Evolutionary conservation across 2,329 filamentous ascomycete genomes (phyloP).

Genomic region (Colletotrichum camelliae): DNA sequence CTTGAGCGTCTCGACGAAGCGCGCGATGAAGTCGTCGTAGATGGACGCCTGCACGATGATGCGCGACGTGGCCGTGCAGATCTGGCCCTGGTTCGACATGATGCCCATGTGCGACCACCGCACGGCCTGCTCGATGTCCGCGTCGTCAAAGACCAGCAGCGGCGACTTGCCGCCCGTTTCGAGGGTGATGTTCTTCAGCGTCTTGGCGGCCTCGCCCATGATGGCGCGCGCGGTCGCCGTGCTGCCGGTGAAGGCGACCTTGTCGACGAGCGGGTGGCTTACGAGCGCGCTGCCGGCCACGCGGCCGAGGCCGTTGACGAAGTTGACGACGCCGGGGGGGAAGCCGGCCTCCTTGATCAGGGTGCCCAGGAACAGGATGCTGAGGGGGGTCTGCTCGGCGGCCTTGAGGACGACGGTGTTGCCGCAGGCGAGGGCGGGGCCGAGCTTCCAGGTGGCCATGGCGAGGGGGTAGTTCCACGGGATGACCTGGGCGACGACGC

Average conservation of each 20-base stretch:
- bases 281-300: conserved; percentile 73
- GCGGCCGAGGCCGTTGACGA: conserved; percentile 74
- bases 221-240: conserved; percentile 75
- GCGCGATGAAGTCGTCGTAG: conserved; percentile 67
- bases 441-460: conserved; percentile 70
- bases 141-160: conserved; percentile 68
- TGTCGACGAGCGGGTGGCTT: conserved; percentile 72
- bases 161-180: conserved; percentile 73
- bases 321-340: conserved; percentile 78
- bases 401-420: conserved; percentile 70
- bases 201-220: conserved; percentile 74
- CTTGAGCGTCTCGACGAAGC: conserved; percentile 63
- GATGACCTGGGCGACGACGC: conserved; percentile 77
- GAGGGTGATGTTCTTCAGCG: conserved; percentile 69
- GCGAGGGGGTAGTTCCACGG: conserved; percentile 73
- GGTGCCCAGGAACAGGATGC: conserved; percentile 67
- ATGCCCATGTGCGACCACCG: conserved; percentile 60
- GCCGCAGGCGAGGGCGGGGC: conserved; percentile 70
- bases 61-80: conserved; percentile 69
- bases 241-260: conserved; percentile 81
- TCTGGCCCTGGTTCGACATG: conserved; percentile 68
- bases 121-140: conserved; percentile 70
- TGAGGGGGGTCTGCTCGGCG: conserved; percentile 71
- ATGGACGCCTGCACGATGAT: conserved; percentile 69
- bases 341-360: conserved; percentile 77